These are phyloP conservation scores for Dimocarpus longan DNA, from an alignment of 345 rosid genomes.

Conservation along the genomic window DNA sequence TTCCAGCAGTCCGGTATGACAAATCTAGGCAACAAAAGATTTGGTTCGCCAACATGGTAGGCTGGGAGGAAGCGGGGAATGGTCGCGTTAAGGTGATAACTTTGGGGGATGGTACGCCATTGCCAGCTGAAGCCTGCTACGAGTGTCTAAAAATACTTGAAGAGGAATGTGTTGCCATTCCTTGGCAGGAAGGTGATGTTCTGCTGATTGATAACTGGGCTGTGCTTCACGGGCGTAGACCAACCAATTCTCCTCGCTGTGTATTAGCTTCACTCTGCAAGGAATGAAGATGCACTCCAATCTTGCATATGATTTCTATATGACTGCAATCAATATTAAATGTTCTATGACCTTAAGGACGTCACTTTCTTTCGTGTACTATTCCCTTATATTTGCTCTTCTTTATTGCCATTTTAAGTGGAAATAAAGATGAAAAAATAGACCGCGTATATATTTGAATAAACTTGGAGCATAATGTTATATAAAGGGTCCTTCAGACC, in stretches of 20 bases:
- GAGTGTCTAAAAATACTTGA: constrained; percentile 70
- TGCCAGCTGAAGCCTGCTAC: constrained; percentile 57
- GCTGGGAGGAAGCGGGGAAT: constrained; percentile 74
- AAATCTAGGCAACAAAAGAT: constrained; percentile 62
- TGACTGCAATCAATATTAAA: too few relatives aligned
- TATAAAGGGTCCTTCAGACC: too few relatives aligned
- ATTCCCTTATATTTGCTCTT: too few relatives aligned
- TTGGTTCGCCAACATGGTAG: constrained; percentile 93
- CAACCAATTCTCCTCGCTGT: constrained; percentile 74
- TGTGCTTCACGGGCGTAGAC: constrained; percentile 73
- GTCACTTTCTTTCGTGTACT: too few relatives aligned
- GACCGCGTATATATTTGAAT: not conserved
- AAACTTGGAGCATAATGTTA: not conserved
- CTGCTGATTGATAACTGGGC: constrained; percentile 83
- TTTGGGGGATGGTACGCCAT: constrained; percentile 66
- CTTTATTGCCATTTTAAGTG: too few relatives aligned
- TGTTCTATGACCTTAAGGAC: too few relatives aligned
- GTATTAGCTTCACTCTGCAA: constrained; percentile 87
- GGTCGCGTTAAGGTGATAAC: constrained; percentile 69
- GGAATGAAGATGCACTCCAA: constrained; percentile 21
- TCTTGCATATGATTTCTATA: not conserved
- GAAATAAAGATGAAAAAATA: too few relatives aligned
- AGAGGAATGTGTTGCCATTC: constrained; percentile 76
- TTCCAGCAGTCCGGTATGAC: constrained; percentile 68
- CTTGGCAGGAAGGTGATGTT: constrained; percentile 89